These are phyloP conservation scores for Phytophthora crassamura DNA, from an alignment of 352 stramenopile genomes.

Conservation along the genomic window DNA sequence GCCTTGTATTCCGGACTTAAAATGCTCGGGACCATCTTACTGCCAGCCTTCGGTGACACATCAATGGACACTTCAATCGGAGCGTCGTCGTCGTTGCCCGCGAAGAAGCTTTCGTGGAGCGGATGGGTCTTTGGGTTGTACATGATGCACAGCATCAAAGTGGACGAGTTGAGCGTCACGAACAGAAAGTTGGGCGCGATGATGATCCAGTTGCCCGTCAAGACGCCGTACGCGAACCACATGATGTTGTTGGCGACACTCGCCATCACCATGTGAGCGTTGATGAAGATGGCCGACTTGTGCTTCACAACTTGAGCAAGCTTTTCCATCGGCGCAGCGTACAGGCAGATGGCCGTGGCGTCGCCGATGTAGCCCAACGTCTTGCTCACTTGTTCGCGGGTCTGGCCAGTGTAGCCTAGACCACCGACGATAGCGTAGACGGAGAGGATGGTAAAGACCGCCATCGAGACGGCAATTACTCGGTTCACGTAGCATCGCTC, in stretches of 20 bases:
- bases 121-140: slow-evolving; percentile 35
- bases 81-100: slow-evolving; percentile 7
- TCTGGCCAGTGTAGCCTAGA: slow-evolving; percentile 37
- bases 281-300: slow-evolving; percentile 48
- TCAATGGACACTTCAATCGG: slow-evolving; percentile 23
- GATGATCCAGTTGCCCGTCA: slow-evolving; percentile 38
- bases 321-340: slow-evolving; percentile 52
- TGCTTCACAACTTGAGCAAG: slow-evolving; percentile 50
- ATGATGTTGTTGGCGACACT: slow-evolving; percentile 49
- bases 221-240: slow-evolving; percentile 55
- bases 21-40: slow-evolving; percentile 3
- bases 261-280: slow-evolving; percentile 53
- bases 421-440: slow-evolving; percentile 46
- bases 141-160: slow-evolving; percentile 31
- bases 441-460: slow-evolving; percentile 28
- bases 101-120: slow-evolving; percentile 19
- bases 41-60: slow-evolving; percentile 20
- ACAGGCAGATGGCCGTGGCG: slow-evolving; percentile 33
- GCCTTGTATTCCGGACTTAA: slow-evolving; percentile 22
- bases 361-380: slow-evolving; percentile 38
- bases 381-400: slow-evolving; percentile 24
- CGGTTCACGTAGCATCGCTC: slow-evolving; percentile 34
- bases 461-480: slow-evolving; percentile 19
- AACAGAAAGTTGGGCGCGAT: slow-evolving; percentile 41
- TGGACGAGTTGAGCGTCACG: slow-evolving; percentile 31